Evolutionary conservation across 371 early-diverging fungal species (phyloP), one percentile per base, ranked within the genome.

Genomic region (Actinomucor elegans): DNA sequence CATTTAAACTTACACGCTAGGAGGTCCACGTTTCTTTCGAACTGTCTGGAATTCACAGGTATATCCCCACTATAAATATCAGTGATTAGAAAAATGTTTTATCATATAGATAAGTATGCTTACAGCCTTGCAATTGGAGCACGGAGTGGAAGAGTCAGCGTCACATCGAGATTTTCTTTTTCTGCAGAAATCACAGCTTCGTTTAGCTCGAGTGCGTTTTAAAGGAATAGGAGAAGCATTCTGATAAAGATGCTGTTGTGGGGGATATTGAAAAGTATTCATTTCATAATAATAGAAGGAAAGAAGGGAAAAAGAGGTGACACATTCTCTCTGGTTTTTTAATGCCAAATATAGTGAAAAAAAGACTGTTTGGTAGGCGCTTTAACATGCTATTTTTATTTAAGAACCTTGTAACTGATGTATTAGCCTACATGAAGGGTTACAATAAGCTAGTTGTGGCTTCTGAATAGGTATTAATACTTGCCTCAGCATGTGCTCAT

Each of bases 151-250:
- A 15, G 59, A 44, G 47, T 79, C 79, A 31, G 79, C 79, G 55
- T 79, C 73, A 52, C 79, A 79, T 5, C 71, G 64, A 43, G 75
- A 67, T 43, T 79, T 79, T 18, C 75, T 65, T 50, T 75, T 73
- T 36, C 79, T 45, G 43, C 79, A 79, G 48, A 75, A 75, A 48
- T 79, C 79, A 57, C 79, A 79, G 38, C 79, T 79, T 21, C 79
- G 50, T 59, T 79, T 79, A 6, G 79, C 79, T 24, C 79, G 62
- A 20, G 75, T 75, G 24, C 79, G 57, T 55, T 79, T 79, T 15
- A 75, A 45, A 11, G 64, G 67, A 35, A 52, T 49, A 21, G 31
- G 9, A 40, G 51, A 27, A 51, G 52, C 29, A 57, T 17, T 32
- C 60, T 58, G 12, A 48, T 38, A 48, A 26, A 41, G 26, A 23